phyloP scores from a whole-genome alignment of 1,284 basidiomycete genomes.

The Schizophyllum commune region DNA sequence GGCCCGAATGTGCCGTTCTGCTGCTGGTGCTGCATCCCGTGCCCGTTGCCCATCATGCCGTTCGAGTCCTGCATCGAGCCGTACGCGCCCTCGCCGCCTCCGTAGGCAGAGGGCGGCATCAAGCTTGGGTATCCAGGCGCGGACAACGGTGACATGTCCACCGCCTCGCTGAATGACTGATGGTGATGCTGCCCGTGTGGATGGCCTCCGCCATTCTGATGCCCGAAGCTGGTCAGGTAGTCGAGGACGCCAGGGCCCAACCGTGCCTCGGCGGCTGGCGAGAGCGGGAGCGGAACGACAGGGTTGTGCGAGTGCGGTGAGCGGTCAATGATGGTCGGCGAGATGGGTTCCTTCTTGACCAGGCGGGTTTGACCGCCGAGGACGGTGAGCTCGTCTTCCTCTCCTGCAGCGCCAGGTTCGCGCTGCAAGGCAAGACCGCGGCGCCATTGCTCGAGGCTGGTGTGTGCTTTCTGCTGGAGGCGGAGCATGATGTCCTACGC shows the following conservation, averaged over 20 bases:
- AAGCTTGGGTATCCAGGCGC: slow-evolving; percentile 28
- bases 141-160: slow-evolving; percentile 30
- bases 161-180: slow-evolving; percentile 28
- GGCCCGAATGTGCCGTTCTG: slow-evolving; percentile 7
- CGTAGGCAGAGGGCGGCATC: not conserved
- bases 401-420: slow-evolving; percentile 35
- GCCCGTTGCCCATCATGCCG: too few species aligned
- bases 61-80: not conserved
- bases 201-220: slow-evolving; percentile 10
- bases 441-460: slow-evolving; percentile 53
- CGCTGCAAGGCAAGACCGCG: slow-evolving; percentile 42
- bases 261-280: slow-evolving; percentile 30
- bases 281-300: slow-evolving; percentile 51
- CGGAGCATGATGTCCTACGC: slow-evolving; percentile 38
- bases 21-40: not conserved
- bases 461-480: slow-evolving; percentile 58
- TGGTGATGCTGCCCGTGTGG: slow-evolving; percentile 16
- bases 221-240: slow-evolving; percentile 58
- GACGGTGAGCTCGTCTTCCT: slow-evolving; percentile 62
- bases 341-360: slow-evolving; percentile 55
- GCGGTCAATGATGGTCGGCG: slow-evolving; percentile 47
- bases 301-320: slow-evolving; percentile 66
- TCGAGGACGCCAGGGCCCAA: slow-evolving; percentile 56
- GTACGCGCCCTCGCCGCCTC: not conserved
- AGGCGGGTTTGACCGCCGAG: slow-evolving; percentile 67